These are phyloP conservation scores for Arthrobotrys sinensis DNA, from an alignment of 2,329 filamentous ascomycete species.

Conservation along the genomic window DNA sequence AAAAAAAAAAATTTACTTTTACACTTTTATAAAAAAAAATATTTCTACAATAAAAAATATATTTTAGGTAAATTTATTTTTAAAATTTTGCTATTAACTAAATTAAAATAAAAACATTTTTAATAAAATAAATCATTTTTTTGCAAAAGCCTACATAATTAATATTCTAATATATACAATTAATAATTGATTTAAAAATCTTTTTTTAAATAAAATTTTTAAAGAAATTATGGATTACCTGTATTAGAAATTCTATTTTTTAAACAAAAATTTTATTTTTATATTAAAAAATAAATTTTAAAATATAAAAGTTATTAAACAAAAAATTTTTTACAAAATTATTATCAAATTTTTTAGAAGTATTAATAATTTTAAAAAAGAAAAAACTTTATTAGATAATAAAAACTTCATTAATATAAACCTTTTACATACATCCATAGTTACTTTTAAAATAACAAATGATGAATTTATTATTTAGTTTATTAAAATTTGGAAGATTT, in stretches of 20 bases:
- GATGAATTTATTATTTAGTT: neutral
- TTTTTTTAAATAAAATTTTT: too few species aligned
- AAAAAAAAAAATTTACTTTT: too few species aligned
- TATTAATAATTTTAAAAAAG: conserved; percentile 8
- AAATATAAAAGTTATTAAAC: conserved; percentile 4
- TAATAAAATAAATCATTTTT: too few species aligned
- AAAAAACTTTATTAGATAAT: neutral
- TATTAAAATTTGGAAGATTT: neutral
- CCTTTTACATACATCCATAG: neutral
- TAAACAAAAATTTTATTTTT: neutral
- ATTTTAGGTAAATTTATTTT: too few species aligned
- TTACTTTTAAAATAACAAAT: neutral
- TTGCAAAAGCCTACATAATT: too few species aligned
- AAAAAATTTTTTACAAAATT: neutral
- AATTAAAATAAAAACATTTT: too few species aligned
- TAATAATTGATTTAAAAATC: too few species aligned
- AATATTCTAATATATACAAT: too few species aligned
- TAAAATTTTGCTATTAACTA: too few species aligned
- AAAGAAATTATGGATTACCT: too few species aligned
- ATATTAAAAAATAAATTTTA: conserved; percentile 2
- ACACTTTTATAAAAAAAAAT: too few species aligned
- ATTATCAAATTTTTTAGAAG: neutral
- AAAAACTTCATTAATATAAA: neutral
- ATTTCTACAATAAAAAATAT: too few species aligned
- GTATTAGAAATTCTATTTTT: neutral